phyloP scores from a whole-genome alignment of 2,329 filamentous ascomycete genomes.

The Claviceps quebecensis region DNA sequence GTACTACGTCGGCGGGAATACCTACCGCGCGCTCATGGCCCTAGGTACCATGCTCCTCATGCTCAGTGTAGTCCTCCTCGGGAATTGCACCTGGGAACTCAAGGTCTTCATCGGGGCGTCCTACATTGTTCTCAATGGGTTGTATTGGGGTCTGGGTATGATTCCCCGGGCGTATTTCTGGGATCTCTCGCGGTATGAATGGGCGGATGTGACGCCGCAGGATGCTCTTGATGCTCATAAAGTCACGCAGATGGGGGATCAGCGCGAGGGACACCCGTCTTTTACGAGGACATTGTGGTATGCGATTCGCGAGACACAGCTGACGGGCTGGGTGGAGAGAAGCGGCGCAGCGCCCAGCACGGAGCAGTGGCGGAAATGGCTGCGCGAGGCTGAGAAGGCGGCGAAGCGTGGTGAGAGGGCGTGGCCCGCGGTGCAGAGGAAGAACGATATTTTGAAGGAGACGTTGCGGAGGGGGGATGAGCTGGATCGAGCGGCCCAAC shows the following conservation, averaged over 20 bases:
- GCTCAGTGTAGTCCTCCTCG: constrained; percentile 45
- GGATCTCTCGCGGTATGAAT: constrained; percentile 40
- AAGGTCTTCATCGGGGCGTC: constrained; percentile 43
- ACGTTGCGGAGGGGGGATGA: constrained; percentile 8
- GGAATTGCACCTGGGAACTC: constrained; percentile 46
- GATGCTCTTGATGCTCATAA: constrained; percentile 24
- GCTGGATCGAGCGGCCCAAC: constrained; percentile 16
- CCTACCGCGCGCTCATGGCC: constrained; percentile 40
- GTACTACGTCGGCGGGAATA: constrained; percentile 33
- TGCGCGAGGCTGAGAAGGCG: constrained; percentile 31
- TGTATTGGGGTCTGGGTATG: constrained; percentile 44
- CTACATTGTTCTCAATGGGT: constrained; percentile 45
- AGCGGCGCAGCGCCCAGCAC: constrained; percentile 39
- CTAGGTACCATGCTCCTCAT: constrained; percentile 46
- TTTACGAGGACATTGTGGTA: constrained; percentile 46
- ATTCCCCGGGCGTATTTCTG: constrained; percentile 36
- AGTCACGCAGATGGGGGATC: constrained; percentile 16
- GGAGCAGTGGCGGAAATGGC: constrained; percentile 38
- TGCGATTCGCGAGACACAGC: constrained; percentile 39
- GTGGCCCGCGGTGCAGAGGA: constrained; percentile 35
- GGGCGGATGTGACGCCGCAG: constrained; percentile 24
- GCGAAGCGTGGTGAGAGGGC: constrained; percentile 16
- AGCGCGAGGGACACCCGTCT: constrained; percentile 27
- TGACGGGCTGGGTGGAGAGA: constrained; percentile 37
- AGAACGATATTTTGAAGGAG: constrained; percentile 33